These are phyloP conservation scores for Geranium incanum DNA, from an alignment of 441 rosid genomes.

Conservation along the genomic window DNA sequence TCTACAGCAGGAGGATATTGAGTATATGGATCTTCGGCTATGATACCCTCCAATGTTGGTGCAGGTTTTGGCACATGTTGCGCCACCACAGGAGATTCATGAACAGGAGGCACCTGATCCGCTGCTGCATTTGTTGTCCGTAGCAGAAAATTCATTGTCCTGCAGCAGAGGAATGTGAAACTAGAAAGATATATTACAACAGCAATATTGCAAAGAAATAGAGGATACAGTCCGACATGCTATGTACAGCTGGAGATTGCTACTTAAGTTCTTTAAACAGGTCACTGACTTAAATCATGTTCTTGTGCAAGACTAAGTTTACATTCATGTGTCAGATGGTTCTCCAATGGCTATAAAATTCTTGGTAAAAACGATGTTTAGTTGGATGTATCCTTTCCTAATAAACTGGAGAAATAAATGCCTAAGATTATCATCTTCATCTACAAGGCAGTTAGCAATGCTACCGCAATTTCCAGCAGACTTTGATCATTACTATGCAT, in stretches of 20 bases:
- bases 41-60: slow-evolving; percentile 53
- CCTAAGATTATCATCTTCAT: neutral
- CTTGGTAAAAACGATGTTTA: neutral
- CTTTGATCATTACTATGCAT: neutral
- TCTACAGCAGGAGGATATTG: slow-evolving; percentile 37
- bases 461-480: neutral
- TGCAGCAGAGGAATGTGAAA: slow-evolving; percentile 24
- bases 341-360: neutral
- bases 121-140: slow-evolving; percentile 42
- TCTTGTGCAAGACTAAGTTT: neutral
- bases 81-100: slow-evolving; percentile 37
- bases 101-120: slow-evolving; percentile 42
- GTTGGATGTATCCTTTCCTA: neutral
- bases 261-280: neutral
- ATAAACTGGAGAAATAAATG: neutral
- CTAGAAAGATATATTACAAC: slow-evolving; percentile 9
- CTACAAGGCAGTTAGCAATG: neutral
- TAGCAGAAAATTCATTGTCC: slow-evolving; percentile 73
- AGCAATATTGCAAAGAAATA: neutral
- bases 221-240: neutral
- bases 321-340: neutral
- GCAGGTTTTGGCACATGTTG: slow-evolving; percentile 29
- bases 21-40: slow-evolving; percentile 53
- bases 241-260: neutral
- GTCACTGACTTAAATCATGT: neutral